These are phyloP conservation scores for Cubamyces sp. DNA, from an alignment of 768 basidiomycete species.

Conservation along the genomic window DNA sequence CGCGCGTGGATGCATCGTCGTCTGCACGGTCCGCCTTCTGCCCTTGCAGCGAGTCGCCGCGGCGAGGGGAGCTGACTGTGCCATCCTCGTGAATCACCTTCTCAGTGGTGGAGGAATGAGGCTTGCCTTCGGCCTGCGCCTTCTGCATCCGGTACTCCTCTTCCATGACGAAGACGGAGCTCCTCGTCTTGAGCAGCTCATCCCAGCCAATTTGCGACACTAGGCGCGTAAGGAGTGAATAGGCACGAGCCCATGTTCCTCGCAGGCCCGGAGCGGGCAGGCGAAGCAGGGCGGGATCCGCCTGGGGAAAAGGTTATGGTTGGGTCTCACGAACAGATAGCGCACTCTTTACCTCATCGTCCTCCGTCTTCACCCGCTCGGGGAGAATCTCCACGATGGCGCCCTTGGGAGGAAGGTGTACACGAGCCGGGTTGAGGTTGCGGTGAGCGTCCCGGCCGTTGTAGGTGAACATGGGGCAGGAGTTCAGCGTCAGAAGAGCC, in stretches of 20 bases:
- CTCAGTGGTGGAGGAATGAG: slow-evolving; percentile 28
- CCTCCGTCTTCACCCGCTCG: slow-evolving; percentile 77
- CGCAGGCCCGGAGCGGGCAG: slow-evolving; percentile 92
- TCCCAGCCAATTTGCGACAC: slow-evolving; percentile 98
- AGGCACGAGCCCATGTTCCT: slow-evolving; percentile 96
- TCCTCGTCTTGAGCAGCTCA: slow-evolving; percentile 93
- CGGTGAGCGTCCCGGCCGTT: slow-evolving; percentile 95
- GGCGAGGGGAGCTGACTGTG: slow-evolving; percentile 40
- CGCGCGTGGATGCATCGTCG: slow-evolving; percentile 75
- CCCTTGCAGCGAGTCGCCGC: slow-evolving; percentile 23
- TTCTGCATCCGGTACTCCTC: slow-evolving; percentile 99
- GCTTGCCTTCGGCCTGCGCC: slow-evolving; percentile 69
- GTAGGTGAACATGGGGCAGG: slow-evolving; percentile 99
- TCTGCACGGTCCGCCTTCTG: slow-evolving; percentile 43
- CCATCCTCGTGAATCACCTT: slow-evolving; percentile 69
- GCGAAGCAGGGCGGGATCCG: slow-evolving; percentile 92
- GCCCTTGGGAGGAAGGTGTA: slow-evolving; percentile 85
- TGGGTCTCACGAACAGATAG: background rate
- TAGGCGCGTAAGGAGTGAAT: slow-evolving; percentile 85
- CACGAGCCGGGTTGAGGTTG: slow-evolving; percentile 73
- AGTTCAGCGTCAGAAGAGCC: slow-evolving; percentile 92
- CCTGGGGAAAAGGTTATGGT: slow-evolving; percentile 44
- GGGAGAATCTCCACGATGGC: slow-evolving; percentile 91
- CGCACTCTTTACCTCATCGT: slow-evolving; percentile 68
- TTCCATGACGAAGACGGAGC: slow-evolving; percentile 98